Conservation (phyloP, 192 early-diverging fungal genomes). For the Oehlia diaphana region DNA sequence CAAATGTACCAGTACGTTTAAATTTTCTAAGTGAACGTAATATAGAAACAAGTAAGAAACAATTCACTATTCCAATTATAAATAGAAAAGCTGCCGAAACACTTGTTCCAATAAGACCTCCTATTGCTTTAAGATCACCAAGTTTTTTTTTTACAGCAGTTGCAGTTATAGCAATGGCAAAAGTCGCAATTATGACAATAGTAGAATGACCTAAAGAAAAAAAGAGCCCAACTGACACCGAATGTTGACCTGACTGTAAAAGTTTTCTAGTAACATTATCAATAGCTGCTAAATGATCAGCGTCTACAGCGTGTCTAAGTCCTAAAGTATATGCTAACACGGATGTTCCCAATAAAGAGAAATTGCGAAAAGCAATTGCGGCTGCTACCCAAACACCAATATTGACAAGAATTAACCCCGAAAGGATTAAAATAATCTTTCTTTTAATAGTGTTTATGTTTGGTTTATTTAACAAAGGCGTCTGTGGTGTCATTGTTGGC, state of each 20-base stretch:
- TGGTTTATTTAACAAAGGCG: slow-evolving; percentile 2
- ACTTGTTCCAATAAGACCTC: slow-evolving; percentile 60
- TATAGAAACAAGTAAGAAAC: slow-evolving; percentile 47
- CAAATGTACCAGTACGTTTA: slow-evolving; percentile 37
- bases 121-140: slow-evolving; percentile 44
- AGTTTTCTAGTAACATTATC: slow-evolving; percentile 72
- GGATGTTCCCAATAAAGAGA: slow-evolving; percentile 49
- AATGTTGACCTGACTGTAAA: slow-evolving; percentile 37
- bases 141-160: slow-evolving; percentile 45
- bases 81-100: slow-evolving; percentile 60
- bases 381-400: slow-evolving; percentile 46
- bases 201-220: slow-evolving; percentile 75
- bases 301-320: slow-evolving; percentile 60
- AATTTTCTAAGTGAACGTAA: slow-evolving; percentile 35
- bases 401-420: slow-evolving; percentile 38
- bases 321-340: slow-evolving; percentile 52
- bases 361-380: slow-evolving; percentile 34
- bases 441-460: neutral
- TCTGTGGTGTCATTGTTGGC: neutral
- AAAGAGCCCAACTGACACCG: slow-evolving; percentile 64
- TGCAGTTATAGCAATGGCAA: slow-evolving; percentile 48
- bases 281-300: slow-evolving; percentile 73
- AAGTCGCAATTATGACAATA: slow-evolving; percentile 55
- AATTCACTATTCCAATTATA: slow-evolving; percentile 57
- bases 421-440: slow-evolving; percentile 40